These are phyloP conservation scores for Diaporthe sp. DNA, from an alignment of 2,329 filamentous ascomycete genomes.

Conservation along the genomic window DNA sequence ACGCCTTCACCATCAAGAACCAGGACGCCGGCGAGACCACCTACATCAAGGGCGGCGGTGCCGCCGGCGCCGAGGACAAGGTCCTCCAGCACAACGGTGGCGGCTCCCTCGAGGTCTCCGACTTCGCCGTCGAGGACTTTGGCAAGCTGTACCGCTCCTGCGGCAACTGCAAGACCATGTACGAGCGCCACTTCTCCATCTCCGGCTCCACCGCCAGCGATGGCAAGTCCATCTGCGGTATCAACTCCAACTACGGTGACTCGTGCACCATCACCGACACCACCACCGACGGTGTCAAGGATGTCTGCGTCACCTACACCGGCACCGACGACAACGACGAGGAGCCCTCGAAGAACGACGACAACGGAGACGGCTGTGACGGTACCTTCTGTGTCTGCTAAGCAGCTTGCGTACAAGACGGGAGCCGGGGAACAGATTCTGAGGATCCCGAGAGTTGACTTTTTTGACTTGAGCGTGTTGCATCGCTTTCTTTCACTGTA, in stretches of 20 bases:
- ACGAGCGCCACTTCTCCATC: conserved; percentile 54
- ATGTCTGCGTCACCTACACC: conserved; percentile 24
- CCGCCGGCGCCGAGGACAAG: conserved; percentile 48
- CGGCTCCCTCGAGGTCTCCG: conserved; percentile 46
- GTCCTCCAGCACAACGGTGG: conserved; percentile 51
- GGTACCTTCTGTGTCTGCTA: conserved; percentile 27
- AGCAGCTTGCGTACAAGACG: not conserved
- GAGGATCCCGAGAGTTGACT: conserved; percentile 13
- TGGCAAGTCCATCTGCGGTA: conserved; percentile 44
- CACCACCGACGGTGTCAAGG: not conserved
- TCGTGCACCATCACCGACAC: conserved; percentile 38
- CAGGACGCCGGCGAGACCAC: conserved; percentile 46
- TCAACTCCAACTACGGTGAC: conserved; percentile 61
- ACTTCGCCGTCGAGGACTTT: conserved; percentile 54
- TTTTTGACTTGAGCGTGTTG: conserved; percentile 27
- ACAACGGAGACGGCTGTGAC: conserved; percentile 23
- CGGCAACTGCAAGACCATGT: conserved; percentile 57
- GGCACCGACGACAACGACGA: conserved; percentile 20
- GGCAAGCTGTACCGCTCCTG: conserved; percentile 60
- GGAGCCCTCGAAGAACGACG: conserved; percentile 20
- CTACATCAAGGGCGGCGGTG: conserved; percentile 50
- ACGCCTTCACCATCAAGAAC: conserved; percentile 47
- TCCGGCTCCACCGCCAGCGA: conserved; percentile 54
- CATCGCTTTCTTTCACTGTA: conserved; percentile 24
- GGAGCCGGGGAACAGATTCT: not conserved